Percentiles rank a stretch among this genome's conserved stretches.
Evolutionary conservation across 163 green algal genomes (phyloP).

Genomic region (Chlorella variabilis): DNA sequence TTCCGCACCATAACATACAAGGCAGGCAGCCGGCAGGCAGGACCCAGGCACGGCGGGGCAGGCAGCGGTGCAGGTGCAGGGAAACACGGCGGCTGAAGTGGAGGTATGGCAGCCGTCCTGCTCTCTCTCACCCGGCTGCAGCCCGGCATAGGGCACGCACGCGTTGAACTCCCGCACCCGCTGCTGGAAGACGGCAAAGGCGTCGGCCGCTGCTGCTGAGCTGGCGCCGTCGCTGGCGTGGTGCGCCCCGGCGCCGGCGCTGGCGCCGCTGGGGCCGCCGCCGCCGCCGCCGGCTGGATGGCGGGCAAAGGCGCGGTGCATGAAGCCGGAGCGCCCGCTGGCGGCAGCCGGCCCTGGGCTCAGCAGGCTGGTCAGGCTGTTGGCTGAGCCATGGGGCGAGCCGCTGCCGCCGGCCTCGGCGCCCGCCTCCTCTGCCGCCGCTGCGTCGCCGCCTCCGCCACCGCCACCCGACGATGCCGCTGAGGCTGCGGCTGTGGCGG

Average conservation of each 20-base stretch:
- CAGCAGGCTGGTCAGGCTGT: background rate
- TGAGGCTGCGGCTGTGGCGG: background rate
- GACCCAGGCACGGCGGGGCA: too few relatives aligned
- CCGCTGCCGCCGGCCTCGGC: background rate
- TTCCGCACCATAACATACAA: background rate
- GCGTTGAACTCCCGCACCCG: conserved; percentile 79
- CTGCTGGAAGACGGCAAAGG: conserved; percentile 53
- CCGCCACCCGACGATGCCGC: background rate
- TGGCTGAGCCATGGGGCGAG: background rate
- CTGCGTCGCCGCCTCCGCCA: background rate
- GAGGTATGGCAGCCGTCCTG: too few relatives aligned
- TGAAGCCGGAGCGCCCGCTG: conserved; percentile 11
- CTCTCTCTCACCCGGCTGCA: conserved; percentile 43
- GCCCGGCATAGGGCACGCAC: conserved; percentile 64
- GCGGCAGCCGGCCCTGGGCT: background rate
- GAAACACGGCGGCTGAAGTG: too few relatives aligned
- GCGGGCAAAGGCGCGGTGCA: conserved; percentile 30
- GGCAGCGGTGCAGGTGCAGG: too few relatives aligned
- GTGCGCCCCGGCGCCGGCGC: background rate
- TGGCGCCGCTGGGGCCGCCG: background rate
- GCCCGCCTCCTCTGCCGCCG: background rate
- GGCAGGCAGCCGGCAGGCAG: too few relatives aligned
- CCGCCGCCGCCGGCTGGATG: background rate
- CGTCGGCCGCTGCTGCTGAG: background rate
- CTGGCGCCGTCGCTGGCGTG: background rate